Evolutionary conservation across 176 grass and related monocot genomes (phyloP), one percentile per base, ranked within the genome.

Genomic region (Eragrostis curvula): DNA sequence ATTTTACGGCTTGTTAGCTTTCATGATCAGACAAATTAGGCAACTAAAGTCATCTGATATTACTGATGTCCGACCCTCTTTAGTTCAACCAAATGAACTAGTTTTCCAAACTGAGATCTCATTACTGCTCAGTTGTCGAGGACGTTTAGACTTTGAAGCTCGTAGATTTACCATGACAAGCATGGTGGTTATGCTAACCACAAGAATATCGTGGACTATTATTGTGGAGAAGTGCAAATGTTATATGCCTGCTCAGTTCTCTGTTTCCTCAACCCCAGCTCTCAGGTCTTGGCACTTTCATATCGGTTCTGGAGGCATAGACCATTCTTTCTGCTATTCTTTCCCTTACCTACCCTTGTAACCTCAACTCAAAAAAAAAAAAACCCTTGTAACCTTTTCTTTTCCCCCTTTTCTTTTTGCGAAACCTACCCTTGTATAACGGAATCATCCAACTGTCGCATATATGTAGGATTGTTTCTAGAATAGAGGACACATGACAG

Each of bases 401-500:
- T n/a, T n/a, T n/a, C n/a, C n/a, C n/a, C n/a, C n/a, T n/a, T n/a
- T n/a, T n/a, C n/a, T n/a, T n/a, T n/a, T n/a, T n/a, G n/a, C n/a
- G n/a, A n/a, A n/a, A 24, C 68, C 43, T 71, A 49, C n/a, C 68
- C 32, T 36, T 2, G 32, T 36, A 9, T 57, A 44, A 68, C 4
- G 71, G 60, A 79, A 68, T 74, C n/a, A 50, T 43, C 55, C 66
- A 41, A 71, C 55, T 28, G 74, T 73, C 25, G 11, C 25, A 45
- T 78, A n/a, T 66, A 16, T 29, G 27, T 16, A 68, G 27, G 28
- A 15, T 66, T 90, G 89, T 88, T 90, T 87, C 78, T 83, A 77
- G 85, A 83, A 88, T 69, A 80, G 60, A 27, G 70, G 70, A 64
- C 81, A 84, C 52, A n/a, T 65, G 70, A 68, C 81, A 84, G 79